Percentiles rank a stretch among this genome's conserved stretches.
phyloP scores from a whole-genome alignment of 2,329 filamentous ascomycete species.

The Periglandula ipomoeae region DNA sequence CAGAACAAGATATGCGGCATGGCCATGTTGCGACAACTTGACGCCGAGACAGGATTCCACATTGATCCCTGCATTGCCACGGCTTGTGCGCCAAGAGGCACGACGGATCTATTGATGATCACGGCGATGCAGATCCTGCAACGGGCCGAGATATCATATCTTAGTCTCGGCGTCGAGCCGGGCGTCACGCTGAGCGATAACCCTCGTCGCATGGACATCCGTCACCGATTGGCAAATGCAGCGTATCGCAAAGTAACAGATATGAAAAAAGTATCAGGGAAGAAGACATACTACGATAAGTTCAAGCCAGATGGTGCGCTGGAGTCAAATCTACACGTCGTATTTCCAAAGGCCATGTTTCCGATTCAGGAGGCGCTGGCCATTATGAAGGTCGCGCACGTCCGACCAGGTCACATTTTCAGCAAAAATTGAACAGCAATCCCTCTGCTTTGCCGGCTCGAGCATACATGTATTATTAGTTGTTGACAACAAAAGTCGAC shows the following conservation, averaged over 20 bases:
- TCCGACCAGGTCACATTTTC: slow-evolving; percentile 9
- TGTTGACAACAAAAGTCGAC: neutral
- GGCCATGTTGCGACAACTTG: slow-evolving; percentile 12
- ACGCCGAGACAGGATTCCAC: slow-evolving; percentile 13
- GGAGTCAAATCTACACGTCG: slow-evolving; percentile 12
- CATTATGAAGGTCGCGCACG: slow-evolving; percentile 12
- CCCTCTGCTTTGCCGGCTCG: neutral
- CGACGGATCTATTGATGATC: slow-evolving; percentile 13
- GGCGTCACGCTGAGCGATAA: slow-evolving; percentile 8
- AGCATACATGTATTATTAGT: neutral
- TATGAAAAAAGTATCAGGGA: slow-evolving; percentile 7
- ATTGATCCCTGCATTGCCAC: slow-evolving; percentile 15
- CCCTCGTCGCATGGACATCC: slow-evolving; percentile 6
- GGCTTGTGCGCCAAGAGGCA: slow-evolving; percentile 6
- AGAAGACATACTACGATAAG: slow-evolving; percentile 14
- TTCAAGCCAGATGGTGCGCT: slow-evolving; percentile 12
- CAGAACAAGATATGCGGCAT: slow-evolving; percentile 11
- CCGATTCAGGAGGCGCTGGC: slow-evolving; percentile 11
- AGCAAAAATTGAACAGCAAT: neutral
- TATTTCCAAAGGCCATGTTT: slow-evolving; percentile 9
- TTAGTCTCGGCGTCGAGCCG: slow-evolving; percentile 14
- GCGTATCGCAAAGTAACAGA: slow-evolving; percentile 8
- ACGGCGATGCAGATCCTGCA: slow-evolving; percentile 12
- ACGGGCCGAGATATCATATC: slow-evolving; percentile 11
- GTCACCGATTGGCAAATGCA: slow-evolving; percentile 11